Conservation (phyloP, 2,329 filamentous ascomycete genomes). For the Dactylellina sp. region DNA sequence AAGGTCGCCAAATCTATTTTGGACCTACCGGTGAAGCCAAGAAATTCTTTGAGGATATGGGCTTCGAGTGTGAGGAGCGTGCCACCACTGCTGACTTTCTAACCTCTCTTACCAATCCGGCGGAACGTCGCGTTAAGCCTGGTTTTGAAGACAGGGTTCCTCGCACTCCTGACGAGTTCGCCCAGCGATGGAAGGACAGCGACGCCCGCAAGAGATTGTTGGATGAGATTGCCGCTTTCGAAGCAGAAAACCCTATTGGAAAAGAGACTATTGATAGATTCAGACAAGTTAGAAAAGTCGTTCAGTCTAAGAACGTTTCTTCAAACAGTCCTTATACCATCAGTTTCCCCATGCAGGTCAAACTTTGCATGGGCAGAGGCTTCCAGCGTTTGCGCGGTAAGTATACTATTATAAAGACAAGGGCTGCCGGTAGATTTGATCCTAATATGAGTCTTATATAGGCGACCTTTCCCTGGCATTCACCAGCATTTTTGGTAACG, state of each 20-base stretch:
- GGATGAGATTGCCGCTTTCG: slow-evolving; percentile 69
- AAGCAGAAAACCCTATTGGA: slow-evolving; percentile 63
- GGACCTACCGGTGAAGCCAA: slow-evolving; percentile 72
- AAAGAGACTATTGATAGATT: slow-evolving; percentile 63
- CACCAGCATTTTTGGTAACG: slow-evolving; percentile 77
- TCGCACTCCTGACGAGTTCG: slow-evolving; percentile 73
- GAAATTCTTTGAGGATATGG: slow-evolving; percentile 75
- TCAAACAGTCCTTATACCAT: slow-evolving; percentile 76
- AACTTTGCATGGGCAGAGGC: slow-evolving; percentile 83
- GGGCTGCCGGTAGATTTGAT: not conserved
- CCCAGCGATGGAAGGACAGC: slow-evolving; percentile 68
- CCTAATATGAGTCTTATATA: not conserved
- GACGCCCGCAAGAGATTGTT: slow-evolving; percentile 63
- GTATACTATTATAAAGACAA: not conserved
- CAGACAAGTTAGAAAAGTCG: slow-evolving; percentile 60
- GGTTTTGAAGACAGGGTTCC: slow-evolving; percentile 71
- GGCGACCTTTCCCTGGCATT: slow-evolving; percentile 78
- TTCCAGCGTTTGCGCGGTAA: slow-evolving; percentile 77
- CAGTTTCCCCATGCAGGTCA: slow-evolving; percentile 79
- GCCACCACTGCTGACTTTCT: slow-evolving; percentile 79
- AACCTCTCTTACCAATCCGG: slow-evolving; percentile 75
- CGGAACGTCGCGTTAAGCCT: slow-evolving; percentile 70
- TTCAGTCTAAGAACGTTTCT: slow-evolving; percentile 56
- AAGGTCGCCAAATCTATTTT: slow-evolving; percentile 81
- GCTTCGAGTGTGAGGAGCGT: slow-evolving; percentile 75